These are phyloP conservation scores for Bruguiera sexangula DNA, from an alignment of 345 rosid species.

Conservation along the genomic window DNA sequence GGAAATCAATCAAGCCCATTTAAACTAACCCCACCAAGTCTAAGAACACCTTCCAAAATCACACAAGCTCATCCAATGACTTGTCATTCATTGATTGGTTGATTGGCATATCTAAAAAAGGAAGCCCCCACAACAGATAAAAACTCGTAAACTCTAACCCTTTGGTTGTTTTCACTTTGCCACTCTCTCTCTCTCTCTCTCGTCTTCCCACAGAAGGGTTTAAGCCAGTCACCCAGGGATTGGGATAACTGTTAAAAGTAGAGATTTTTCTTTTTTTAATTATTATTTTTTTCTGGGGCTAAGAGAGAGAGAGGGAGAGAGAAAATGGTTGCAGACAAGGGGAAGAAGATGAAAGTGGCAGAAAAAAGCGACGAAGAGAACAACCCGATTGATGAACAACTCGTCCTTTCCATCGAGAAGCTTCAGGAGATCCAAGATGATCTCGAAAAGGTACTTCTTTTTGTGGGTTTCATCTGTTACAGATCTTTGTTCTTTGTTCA, in stretches of 20 bases:
- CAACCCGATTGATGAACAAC: conserved; percentile 65
- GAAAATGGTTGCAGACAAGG: conserved; percentile 76
- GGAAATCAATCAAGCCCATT: not conserved
- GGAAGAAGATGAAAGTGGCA: conserved; percentile 69
- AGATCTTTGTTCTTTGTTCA: not conserved
- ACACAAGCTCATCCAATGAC: not conserved
- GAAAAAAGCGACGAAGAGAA: conserved; percentile 65
- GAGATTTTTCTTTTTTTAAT: no score
- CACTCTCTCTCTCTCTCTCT: not conserved
- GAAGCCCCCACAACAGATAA: conserved; percentile 3
- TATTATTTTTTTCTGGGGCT: no score
- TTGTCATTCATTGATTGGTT: conserved; percentile 20
- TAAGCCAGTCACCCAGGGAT: not conserved
- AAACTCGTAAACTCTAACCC: conserved; percentile 69
- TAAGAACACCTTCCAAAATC: not conserved
- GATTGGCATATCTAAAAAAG: not conserved
- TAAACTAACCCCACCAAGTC: conserved; percentile 8
- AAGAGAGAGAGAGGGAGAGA: not conserved
- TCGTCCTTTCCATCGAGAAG: conserved; percentile 84
- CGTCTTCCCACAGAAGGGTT: conserved; percentile 11
- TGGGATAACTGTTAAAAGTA: no score
- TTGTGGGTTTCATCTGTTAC: not conserved
- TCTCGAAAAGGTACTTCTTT: conserved; percentile 66
- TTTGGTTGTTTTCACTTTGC: conserved; percentile 15
- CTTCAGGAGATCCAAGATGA: conserved; percentile 96